Evolutionary conservation across 768 basidiomycete genomes (phyloP).

Genomic region (Tulasnella sp.): DNA sequence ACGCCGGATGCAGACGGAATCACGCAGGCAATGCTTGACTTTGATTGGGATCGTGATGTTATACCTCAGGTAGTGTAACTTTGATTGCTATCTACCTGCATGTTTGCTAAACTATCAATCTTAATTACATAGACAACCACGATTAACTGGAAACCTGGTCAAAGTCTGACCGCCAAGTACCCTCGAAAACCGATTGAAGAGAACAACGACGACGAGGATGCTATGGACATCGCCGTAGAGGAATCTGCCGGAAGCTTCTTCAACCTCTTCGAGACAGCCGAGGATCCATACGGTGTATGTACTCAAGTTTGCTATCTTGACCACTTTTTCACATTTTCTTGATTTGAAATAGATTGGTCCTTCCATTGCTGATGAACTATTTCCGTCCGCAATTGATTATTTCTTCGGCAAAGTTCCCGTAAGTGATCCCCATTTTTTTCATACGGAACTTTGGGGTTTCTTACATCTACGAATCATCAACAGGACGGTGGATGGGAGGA

Average conservation of each 20-base stretch:
- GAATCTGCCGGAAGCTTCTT: slow-evolving; percentile 68
- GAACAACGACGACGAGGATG: slow-evolving; percentile 40
- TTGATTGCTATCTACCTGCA: background rate
- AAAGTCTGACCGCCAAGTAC: too few relatives aligned
- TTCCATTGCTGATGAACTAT: slow-evolving; percentile 62
- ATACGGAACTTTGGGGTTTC: too few relatives aligned
- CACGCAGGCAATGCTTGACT: slow-evolving; percentile 63
- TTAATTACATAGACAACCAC: slow-evolving; percentile 37
- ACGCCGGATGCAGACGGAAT: slow-evolving; percentile 61
- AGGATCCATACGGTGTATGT: slow-evolving; percentile 35
- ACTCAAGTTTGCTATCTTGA: background rate
- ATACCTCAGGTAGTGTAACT: slow-evolving; percentile 43
- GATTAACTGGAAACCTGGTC: slow-evolving; percentile 73
- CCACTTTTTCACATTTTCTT: background rate
- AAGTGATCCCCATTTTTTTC: background rate
- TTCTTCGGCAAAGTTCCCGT: slow-evolving; percentile 42
- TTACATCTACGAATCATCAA: too few relatives aligned
- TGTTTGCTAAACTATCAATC: background rate
- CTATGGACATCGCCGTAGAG: slow-evolving; percentile 35
- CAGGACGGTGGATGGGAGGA: too few relatives aligned
- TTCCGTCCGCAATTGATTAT: slow-evolving; percentile 68
- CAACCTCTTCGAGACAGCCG: slow-evolving; percentile 63
- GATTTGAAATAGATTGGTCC: slow-evolving; percentile 46
- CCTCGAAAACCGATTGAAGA: slow-evolving; percentile 37
- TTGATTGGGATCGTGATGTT: slow-evolving; percentile 67